Evolutionary conservation across 495 filamentous ascomycete species (phyloP).

Genomic region (Penicillium cataractarum): DNA sequence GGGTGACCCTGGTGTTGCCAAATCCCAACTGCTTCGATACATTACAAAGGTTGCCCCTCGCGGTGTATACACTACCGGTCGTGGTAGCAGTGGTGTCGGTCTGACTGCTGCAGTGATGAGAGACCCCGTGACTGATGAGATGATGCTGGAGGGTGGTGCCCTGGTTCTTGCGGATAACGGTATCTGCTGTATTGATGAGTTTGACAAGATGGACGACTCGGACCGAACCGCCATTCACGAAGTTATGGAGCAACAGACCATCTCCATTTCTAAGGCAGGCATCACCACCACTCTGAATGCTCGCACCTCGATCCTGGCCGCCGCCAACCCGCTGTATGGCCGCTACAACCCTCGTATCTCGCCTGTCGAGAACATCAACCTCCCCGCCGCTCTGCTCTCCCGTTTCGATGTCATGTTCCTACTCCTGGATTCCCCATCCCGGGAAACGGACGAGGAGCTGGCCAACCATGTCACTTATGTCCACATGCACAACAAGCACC

Average conservation of each 20-base stretch:
- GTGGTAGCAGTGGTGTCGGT: constrained; percentile 94
- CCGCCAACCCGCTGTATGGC: constrained; percentile 95
- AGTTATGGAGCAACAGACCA: constrained; percentile 99
- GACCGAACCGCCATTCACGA: constrained; percentile 98
- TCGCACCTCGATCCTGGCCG: constrained; percentile 94
- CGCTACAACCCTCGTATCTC: constrained; percentile 97
- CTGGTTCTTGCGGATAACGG: constrained; percentile 96
- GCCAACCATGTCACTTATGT: constrained; percentile 95
- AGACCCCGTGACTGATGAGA: constrained; percentile 97
- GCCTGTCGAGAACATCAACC: constrained; percentile 97
- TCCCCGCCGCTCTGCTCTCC: constrained; percentile 91
- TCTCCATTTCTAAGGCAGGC: constrained; percentile 97
- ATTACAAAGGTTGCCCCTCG: constrained; percentile 97
- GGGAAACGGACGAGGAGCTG: constrained; percentile 89
- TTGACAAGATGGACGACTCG: constrained; percentile 99
- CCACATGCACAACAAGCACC: constrained; percentile 95
- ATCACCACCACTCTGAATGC: constrained; percentile 96
- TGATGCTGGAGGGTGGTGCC: constrained; percentile 96
- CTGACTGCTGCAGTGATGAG: constrained; percentile 98
- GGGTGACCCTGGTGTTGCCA: constrained; percentile 99
- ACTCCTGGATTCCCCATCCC: constrained; percentile 88
- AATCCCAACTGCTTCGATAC: constrained; percentile 96
- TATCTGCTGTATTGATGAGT: constrained; percentile 99
- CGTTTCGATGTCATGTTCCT: constrained; percentile 97
- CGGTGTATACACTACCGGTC: constrained; percentile 96